Percentiles rank a stretch among this genome's conserved stretches.
These are phyloP conservation scores for Sutorius australiensis DNA, from an alignment of 768 basidiomycete species.

Conservation along the genomic window DNA sequence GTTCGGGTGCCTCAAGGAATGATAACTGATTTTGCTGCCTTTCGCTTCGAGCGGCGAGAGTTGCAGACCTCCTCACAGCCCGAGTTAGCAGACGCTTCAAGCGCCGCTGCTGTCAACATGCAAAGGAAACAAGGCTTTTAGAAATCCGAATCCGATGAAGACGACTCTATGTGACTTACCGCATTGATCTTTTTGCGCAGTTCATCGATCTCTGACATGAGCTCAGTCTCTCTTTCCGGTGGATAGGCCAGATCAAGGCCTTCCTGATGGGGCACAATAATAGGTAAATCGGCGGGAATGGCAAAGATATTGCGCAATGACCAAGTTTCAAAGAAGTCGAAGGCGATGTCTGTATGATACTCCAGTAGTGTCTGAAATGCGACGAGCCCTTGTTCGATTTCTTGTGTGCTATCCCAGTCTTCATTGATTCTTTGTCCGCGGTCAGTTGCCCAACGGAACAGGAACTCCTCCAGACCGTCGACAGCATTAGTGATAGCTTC, in stretches of 20 bases:
- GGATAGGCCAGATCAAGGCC: slow-evolving; percentile 62
- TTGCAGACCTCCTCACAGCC: slow-evolving; percentile 46
- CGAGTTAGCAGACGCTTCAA: slow-evolving; percentile 54
- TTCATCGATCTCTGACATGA: slow-evolving; percentile 66
- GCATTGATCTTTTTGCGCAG: slow-evolving; percentile 64
- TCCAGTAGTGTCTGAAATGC: slow-evolving; percentile 87
- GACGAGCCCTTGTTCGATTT: slow-evolving; percentile 76
- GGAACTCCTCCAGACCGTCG: slow-evolving; percentile 75
- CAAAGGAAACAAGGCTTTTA: slow-evolving; percentile 2
- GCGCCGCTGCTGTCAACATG: slow-evolving; percentile 54
- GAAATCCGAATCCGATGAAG: slow-evolving; percentile 2
- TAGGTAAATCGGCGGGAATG: slow-evolving; percentile 61
- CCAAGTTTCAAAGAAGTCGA: slow-evolving; percentile 92
- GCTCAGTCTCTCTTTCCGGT: slow-evolving; percentile 53
- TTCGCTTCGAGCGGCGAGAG: slow-evolving; percentile 46
- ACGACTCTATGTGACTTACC: slow-evolving; percentile 41
- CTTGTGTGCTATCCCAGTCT: slow-evolving; percentile 60
- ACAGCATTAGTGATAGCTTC: slow-evolving; percentile 75
- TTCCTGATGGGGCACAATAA: slow-evolving; percentile 75
- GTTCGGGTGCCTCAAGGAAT: slow-evolving; percentile 43
- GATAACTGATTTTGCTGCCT: slow-evolving; percentile 40
- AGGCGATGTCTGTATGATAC: slow-evolving; percentile 83
- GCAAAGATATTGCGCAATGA: slow-evolving; percentile 83
- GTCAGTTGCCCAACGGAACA: slow-evolving; percentile 69
- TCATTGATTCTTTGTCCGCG: slow-evolving; percentile 46